Percentiles rank a stretch among this genome's conserved stretches.
Evolutionary conservation across 139 green algal species (phyloP).

Genomic region (Eudorina sp.): DNA sequence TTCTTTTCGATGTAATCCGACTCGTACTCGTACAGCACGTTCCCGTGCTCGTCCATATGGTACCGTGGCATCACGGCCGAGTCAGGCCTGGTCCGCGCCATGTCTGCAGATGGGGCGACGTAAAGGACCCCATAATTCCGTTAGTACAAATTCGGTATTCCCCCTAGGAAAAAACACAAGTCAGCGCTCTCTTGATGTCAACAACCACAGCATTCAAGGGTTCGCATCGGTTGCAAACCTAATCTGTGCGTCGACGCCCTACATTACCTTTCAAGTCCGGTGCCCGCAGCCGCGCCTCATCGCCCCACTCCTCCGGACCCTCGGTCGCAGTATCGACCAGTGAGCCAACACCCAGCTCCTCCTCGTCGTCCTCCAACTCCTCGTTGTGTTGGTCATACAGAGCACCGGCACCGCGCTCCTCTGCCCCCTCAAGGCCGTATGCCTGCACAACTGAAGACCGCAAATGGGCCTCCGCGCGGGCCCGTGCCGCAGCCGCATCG

Average conservation of each 20-base stretch:
- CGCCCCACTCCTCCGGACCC: not conserved
- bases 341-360: not conserved
- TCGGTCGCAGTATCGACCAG: not conserved
- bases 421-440: not conserved
- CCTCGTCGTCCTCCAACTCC: not conserved
- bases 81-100: not conserved
- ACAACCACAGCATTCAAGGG: no score
- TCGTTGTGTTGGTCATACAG: not conserved
- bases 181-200: no score
- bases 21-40: constrained; percentile 64
- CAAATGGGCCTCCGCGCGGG: no score
- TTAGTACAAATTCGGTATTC: no score
- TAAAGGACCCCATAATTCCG: no score
- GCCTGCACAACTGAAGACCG: not conserved
- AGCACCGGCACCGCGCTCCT: not conserved
- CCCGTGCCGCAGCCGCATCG: not conserved
- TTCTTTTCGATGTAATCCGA: constrained; percentile 64
- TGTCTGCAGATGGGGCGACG: no score
- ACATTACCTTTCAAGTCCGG: constrained; percentile 9
- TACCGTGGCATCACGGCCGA: constrained; percentile 20
- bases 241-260: not conserved
- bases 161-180: no score
- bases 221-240: not conserved
- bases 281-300: constrained; percentile 10
- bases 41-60: constrained; percentile 48